Evolutionary conservation across 139 green algal genomes (phyloP).

Genomic region (Chlorella sp.): DNA sequence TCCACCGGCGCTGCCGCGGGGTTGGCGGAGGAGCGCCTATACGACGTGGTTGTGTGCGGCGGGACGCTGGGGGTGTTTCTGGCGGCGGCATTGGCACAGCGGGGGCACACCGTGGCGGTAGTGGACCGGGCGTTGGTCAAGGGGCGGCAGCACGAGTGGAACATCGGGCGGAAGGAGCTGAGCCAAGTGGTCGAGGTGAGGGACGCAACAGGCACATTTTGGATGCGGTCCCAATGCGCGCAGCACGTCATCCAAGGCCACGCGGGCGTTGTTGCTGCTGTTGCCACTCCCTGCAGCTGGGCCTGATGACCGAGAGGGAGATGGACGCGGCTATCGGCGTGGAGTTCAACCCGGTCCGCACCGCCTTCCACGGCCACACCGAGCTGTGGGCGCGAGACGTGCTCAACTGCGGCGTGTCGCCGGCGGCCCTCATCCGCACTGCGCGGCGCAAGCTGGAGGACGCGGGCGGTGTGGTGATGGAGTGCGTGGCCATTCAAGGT

Average conservation of each 20-base stretch:
- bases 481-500: conserved; percentile 36
- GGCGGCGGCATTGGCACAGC: conserved; percentile 61
- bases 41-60: conserved; percentile 80
- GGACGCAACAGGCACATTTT: not conserved
- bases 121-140: conserved; percentile 77
- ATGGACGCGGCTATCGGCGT: conserved; percentile 60
- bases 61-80: conserved; percentile 71
- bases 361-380: conserved; percentile 33
- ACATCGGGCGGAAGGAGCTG: conserved; percentile 76
- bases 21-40: not conserved
- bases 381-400: conserved; percentile 81
- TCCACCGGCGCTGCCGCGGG: no score
- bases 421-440: conserved; percentile 41
- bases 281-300: conserved; percentile 32
- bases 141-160: conserved; percentile 79
- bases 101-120: conserved; percentile 72
- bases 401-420: conserved; percentile 87
- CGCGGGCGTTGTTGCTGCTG: not conserved
- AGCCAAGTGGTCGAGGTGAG: conserved; percentile 53
- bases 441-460: conserved; percentile 51
- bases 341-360: conserved; percentile 85
- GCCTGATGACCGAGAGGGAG: conserved; percentile 68
- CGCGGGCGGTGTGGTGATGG: conserved; percentile 63
- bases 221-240: not conserved
- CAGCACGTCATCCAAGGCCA: no score